Base-by-base conservation (phyloP, 257 asterid genomes). In the Lavandula angustifolia region DNA sequence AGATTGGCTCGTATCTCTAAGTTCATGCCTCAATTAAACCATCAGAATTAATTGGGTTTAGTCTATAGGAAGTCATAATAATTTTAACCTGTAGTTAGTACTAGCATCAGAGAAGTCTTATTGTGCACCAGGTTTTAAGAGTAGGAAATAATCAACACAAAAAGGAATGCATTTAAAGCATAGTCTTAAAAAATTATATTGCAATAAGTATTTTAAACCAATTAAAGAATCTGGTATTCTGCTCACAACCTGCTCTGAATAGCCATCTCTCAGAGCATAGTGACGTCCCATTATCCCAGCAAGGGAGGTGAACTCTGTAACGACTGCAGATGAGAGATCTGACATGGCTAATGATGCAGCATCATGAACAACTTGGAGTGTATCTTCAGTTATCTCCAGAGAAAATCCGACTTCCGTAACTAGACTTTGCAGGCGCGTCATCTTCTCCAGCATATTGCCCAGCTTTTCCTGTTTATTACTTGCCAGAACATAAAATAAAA, bases 221-320 rank as follows among this genome's bases (percentile, higher is more conserved):
- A 57, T 5, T 46, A 49, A 12, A 41, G 7, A 73, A 27, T 50
- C 61, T 34, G 7, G 33, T 8, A 60, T 54, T 66, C 31, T 52
- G 71, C 69, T 33, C 52, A 46, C 22, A 62, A 89, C 97, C 97
- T 87, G 88, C 62, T 80, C 80, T 52, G 97, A 85, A 71, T 84
- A 82, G 82, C 96, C 97, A 77, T 89, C 97, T 80, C 96, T 84
- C 37, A 89, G 79, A 72, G 99, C 97, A 84, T 92, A 92, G 79
- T 92, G 99, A 13, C 92, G 94, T 2, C 76, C 96, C 97, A 92
- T 92, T 53, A 82, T 75, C 69, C 99, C 99, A 29, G 99, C 83
- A 64, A 87, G 99, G 62, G 97, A 81, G 54, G 97, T 92, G 70
- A 92, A 92, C 79, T 92, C 97, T 22, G 87, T 82, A 71, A 92